Evolutionary conservation across 371 early-diverging fungal genomes (phyloP).

Genomic region (Circinella umbellata): DNA sequence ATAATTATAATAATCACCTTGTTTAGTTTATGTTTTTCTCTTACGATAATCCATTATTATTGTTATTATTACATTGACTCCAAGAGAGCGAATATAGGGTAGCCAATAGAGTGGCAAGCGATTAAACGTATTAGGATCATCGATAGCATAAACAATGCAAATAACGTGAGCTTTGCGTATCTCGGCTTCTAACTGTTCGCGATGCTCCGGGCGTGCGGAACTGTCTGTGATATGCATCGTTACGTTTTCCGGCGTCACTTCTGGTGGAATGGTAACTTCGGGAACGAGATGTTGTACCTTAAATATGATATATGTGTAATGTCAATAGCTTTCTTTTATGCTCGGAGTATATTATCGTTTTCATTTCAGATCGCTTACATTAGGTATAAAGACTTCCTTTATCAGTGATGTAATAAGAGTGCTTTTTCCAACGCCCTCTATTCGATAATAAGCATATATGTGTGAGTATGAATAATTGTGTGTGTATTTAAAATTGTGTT

Average conservation of each 20-base stretch:
- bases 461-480: not conserved
- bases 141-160: conserved; percentile 93
- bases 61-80: conserved; percentile 77
- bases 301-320: not conserved
- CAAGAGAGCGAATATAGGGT: conserved; percentile 87
- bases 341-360: not conserved
- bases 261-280: conserved; percentile 97
- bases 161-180: conserved; percentile 95
- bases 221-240: conserved; percentile 97
- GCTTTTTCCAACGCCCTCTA: conserved; percentile 95
- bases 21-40: not conserved
- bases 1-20: not conserved
- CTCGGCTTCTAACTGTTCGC: conserved; percentile 87
- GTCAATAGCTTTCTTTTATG: not conserved
- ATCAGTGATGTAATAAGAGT: conserved; percentile 95
- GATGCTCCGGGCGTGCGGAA: conserved; percentile 87
- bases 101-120: conserved; percentile 90
- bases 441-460: not conserved
- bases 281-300: conserved; percentile 96
- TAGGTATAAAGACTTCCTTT: conserved; percentile 91
- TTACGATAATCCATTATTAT: not conserved
- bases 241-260: conserved; percentile 95
- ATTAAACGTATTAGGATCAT: conserved; percentile 82
- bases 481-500: not conserved
- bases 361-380: conserved; percentile 61